A percentile compares a stretch with the other conserved stretches of the same genome.
Evolutionary conservation across 345 rosid genomes (phyloP).

Genomic region (Populus ilicifolia): DNA sequence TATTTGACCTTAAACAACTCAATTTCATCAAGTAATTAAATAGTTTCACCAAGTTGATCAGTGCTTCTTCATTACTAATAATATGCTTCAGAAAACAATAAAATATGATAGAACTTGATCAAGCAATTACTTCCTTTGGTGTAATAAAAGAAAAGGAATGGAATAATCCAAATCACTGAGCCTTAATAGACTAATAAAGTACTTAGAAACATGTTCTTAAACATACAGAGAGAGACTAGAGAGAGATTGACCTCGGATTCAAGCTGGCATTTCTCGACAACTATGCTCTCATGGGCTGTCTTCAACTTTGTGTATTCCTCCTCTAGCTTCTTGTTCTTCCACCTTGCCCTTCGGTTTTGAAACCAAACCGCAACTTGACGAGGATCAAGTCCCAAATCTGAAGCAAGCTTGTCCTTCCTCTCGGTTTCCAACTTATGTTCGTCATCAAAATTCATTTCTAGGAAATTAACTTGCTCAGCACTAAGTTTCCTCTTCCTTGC

Average conservation of each 20-base stretch:
- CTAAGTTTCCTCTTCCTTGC: conserved; percentile 73
- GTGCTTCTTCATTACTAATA: not conserved
- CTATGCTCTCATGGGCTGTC: conserved; percentile 36
- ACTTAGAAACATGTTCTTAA: not conserved
- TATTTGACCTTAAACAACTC: not conserved
- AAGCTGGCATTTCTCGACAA: conserved; percentile 60
- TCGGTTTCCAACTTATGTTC: conserved; percentile 88
- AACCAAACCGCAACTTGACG: conserved; percentile 98
- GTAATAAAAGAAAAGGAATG: not conserved
- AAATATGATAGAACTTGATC: not conserved
- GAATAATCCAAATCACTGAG: not conserved
- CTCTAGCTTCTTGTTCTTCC: conserved; percentile 90
- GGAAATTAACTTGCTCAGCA: conserved; percentile 54
- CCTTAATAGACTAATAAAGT: not conserved
- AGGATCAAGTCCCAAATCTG: conserved; percentile 78
- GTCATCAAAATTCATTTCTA: conserved; percentile 58
- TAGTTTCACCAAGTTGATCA: not conserved
- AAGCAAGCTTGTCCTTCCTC: conserved; percentile 70
- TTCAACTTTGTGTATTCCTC: conserved; percentile 64
- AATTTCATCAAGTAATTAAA: not conserved
- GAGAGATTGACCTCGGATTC: conserved; percentile 58
- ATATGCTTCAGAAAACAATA: not conserved
- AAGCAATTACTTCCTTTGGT: not conserved
- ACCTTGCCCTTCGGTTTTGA: conserved; percentile 88
- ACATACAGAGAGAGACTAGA: not conserved